phyloP scores from a whole-genome alignment of 352 stramenopile species.

The Globisporangium megalacanthum region DNA sequence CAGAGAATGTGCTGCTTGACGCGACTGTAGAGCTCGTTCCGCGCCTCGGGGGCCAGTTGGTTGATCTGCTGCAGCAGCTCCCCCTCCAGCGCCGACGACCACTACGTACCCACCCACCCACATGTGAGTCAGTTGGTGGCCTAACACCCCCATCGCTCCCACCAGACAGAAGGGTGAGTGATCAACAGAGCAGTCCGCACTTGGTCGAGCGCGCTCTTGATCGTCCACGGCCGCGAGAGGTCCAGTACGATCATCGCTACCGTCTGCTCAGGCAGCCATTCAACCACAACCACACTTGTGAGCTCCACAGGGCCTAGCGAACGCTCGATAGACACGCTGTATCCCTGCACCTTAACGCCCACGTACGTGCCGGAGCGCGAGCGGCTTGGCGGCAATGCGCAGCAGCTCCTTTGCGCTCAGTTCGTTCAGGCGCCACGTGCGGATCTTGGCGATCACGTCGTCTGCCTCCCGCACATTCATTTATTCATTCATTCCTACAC shows the following conservation, averaged over 20 bases:
- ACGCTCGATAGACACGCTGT: no score
- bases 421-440: constrained; percentile 75
- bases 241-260: constrained; percentile 66
- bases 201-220: constrained; percentile 74
- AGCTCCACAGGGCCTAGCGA: not conserved
- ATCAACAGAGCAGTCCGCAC: constrained; percentile 8
- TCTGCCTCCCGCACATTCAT: constrained; percentile 20
- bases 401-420: constrained; percentile 63
- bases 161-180: not conserved
- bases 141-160: not conserved
- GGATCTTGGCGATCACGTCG: constrained; percentile 71
- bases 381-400: constrained; percentile 53
- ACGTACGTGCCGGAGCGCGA: constrained; percentile 40
- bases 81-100: constrained; percentile 67
- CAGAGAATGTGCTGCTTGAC: constrained; percentile 70
- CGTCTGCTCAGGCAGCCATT: constrained; percentile 24
- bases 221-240: constrained; percentile 70
- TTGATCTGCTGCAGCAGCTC: constrained; percentile 73
- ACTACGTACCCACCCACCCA: constrained; percentile 22
- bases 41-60: constrained; percentile 37
- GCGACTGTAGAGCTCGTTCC: constrained; percentile 48
- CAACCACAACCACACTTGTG: not conserved
- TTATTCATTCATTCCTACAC: no score
- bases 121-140: not conserved
- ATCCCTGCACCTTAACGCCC: no score